Conservation (phyloP, 208 protist species). For the Strigomonas galati region DNA sequence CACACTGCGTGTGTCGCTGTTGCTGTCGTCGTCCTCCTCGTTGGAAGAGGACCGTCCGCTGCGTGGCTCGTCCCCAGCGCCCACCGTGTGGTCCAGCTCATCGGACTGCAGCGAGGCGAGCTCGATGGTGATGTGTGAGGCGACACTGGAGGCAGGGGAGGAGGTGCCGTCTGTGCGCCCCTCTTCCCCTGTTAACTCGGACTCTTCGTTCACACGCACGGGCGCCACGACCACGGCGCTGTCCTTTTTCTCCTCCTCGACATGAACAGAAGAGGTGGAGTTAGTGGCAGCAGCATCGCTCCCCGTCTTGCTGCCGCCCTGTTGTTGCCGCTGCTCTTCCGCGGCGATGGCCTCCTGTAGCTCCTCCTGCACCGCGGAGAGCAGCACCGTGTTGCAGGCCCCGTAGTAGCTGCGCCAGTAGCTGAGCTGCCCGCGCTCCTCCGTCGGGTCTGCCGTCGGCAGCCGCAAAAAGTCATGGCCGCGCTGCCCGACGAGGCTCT, state of each 20-base stretch:
- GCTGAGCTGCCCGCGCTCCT: constrained; percentile 22
- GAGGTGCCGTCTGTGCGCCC: not conserved
- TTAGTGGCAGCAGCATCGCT: not conserved
- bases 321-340: constrained; percentile 1
- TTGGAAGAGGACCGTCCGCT: too few species aligned
- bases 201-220: not conserved
- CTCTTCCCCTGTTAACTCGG: too few species aligned
- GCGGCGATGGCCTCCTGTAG: not conserved
- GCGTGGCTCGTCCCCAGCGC: too few species aligned
- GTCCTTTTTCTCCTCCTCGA: not conserved
- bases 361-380: constrained; percentile 31
- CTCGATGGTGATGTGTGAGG: constrained; percentile 37
- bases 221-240: not conserved
- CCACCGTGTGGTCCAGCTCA: not conserved
- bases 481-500: constrained; percentile 14
- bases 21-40: not conserved
- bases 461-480: constrained; percentile 12
- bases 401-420: constrained; percentile 64
- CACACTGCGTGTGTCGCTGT: constrained; percentile 15
- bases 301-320: not conserved
- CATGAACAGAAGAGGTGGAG: too few species aligned
- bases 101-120: constrained; percentile 6
- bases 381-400: constrained; percentile 50
- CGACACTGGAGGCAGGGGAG: not conserved
- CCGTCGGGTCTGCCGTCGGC: constrained; percentile 44